These are phyloP conservation scores for Trypethelium eluteriae DNA, from an alignment of 495 filamentous ascomycete genomes.

Conservation along the genomic window DNA sequence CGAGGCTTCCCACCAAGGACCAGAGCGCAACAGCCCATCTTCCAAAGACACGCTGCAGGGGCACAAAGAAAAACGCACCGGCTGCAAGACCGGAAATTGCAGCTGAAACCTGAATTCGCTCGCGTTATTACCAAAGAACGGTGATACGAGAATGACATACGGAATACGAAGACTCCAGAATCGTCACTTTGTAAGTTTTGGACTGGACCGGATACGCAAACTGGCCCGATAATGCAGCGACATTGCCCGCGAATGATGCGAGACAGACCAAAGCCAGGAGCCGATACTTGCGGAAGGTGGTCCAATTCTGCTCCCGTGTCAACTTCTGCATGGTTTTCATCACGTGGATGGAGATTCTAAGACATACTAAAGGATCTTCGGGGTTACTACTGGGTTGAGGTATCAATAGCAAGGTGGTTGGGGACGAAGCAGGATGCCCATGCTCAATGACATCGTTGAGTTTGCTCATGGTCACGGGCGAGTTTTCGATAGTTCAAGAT, in stretches of 20 bases:
- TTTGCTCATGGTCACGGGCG: too few species aligned
- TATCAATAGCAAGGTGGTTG: not conserved
- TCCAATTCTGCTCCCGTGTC: constrained; percentile 6
- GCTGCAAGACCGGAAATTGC: constrained; percentile 5
- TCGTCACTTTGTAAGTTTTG: too few species aligned
- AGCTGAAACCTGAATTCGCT: not conserved
- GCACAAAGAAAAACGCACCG: constrained; percentile 15
- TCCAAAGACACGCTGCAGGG: constrained; percentile 3
- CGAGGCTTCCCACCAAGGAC: constrained; percentile 8
- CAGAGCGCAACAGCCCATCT: constrained; percentile 10
- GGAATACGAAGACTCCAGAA: too few species aligned
- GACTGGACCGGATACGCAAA: constrained; percentile 1
- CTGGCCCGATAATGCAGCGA: constrained; percentile 11
- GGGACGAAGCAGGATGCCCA: too few species aligned
- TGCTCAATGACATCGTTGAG: too few species aligned
- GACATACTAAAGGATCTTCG: constrained; percentile 14
- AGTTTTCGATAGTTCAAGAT: too few species aligned
- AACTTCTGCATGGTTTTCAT: too few species aligned
- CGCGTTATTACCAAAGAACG: too few species aligned
- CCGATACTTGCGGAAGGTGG: not conserved
- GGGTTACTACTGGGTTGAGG: constrained; percentile 9
- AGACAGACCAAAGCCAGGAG: constrained; percentile 6
- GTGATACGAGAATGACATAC: too few species aligned
- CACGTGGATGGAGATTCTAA: too few species aligned
- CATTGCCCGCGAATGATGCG: constrained; percentile 10